These are phyloP conservation scores for Rhizopus delemar DNA, from an alignment of 371 early-diverging fungal species.

Conservation along the genomic window DNA sequence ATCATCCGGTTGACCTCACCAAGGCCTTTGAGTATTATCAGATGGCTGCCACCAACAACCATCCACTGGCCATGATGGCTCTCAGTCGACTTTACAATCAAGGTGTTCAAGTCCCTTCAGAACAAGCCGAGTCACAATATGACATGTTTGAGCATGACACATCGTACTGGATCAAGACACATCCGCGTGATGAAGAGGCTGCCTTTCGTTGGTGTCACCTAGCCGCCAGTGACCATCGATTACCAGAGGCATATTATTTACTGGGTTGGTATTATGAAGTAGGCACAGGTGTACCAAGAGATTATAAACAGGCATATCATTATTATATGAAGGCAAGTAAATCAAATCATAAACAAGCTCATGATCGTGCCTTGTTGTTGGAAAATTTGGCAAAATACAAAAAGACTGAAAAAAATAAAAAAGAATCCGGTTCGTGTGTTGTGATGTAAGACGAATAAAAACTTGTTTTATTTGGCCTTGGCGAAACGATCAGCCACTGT, in stretches of 20 bases:
- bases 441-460: neutral
- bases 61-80: constrained; percentile 35
- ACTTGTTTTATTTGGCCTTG: constrained; percentile 35
- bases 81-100: constrained; percentile 37
- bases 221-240: constrained; percentile 29
- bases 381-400: constrained; percentile 13
- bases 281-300: constrained; percentile 42
- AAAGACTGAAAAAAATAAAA: constrained; percentile 5
- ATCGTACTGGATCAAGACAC: constrained; percentile 34
- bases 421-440: neutral
- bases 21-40: constrained; percentile 32
- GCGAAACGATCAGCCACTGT: constrained; percentile 82
- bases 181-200: constrained; percentile 47
- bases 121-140: constrained; percentile 21
- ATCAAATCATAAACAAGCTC: constrained; percentile 30
- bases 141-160: constrained; percentile 32
- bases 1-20: constrained; percentile 24
- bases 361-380: constrained; percentile 10
- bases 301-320: constrained; percentile 31
- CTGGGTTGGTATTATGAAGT: constrained; percentile 52
- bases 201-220: constrained; percentile 48
- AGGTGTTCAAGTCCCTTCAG: constrained; percentile 35
- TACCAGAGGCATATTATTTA: constrained; percentile 41
- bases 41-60: constrained; percentile 27
- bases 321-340: constrained; percentile 38